Evolutionary conservation across 805 yeast genomes (phyloP), one percentile per base, ranked within the genome.

Genomic region (Wickerhamiella brachini): DNA sequence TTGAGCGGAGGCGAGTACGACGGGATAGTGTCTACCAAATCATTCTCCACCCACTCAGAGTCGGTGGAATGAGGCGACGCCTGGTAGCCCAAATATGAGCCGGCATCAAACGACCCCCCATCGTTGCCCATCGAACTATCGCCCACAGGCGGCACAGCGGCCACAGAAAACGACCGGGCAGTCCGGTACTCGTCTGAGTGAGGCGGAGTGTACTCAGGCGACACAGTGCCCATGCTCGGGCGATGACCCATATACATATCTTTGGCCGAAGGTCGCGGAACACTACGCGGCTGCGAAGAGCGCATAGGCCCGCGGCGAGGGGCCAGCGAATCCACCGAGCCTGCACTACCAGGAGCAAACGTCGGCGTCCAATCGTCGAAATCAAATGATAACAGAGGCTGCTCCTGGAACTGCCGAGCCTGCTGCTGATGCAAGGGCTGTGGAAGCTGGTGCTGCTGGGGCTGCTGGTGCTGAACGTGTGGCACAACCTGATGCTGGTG

Each of bases 281-380:
- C 41, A 9, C 41, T 37, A 13, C 41, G 20, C 7, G 41, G 41
- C 41, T 37, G 41, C 18, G 41, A 37, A 15, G 41, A 44, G 7
- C 46, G 46, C 46, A 44, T 44, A 23, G 46, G 46, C 7, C 46
- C 46, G 3, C 46, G 46, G 20, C 34, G 46, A 17, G 20, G 17
- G 20, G 41, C 20, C 20, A 20, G 3, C 6, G 41, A 7, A 20
- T 17, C 41, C 10, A 4, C 20, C 7, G 41, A n/a, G 41, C 20
- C 17, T 5, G 20, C 41, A 17, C 41, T 15, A 3, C 20, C 20
- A n/a, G 41, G 41, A 5, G 20, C 20, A 17, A n/a, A n/a, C 7
- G 41, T 37, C 8, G 17, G 17, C 20, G 41, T n/a, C 41, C 41
- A 37, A 9, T 15, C 41, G 18, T 37, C 41, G 41, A 37, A 37